These are phyloP conservation scores for Mycena polygramma DNA, from an alignment of 768 basidiomycete species.

Conservation along the genomic window DNA sequence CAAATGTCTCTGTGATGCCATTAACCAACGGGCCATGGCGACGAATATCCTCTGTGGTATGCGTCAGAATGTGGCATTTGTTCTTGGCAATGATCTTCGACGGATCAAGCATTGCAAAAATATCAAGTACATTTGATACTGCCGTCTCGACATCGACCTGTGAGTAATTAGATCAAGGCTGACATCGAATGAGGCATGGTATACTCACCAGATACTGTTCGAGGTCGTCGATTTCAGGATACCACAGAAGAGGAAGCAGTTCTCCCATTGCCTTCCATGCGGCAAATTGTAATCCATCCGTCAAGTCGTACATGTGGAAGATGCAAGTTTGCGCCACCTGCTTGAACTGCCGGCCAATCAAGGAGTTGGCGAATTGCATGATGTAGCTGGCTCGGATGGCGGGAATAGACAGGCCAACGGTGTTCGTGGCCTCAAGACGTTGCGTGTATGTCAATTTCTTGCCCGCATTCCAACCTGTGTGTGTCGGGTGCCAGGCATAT, in stretches of 20 bases:
- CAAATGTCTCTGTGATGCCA: slow-evolving; percentile 53
- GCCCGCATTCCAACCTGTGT: slow-evolving; percentile 45
- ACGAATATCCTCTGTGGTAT: slow-evolving; percentile 45
- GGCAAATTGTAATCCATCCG: slow-evolving; percentile 38
- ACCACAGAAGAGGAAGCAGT: slow-evolving; percentile 56
- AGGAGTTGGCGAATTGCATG: slow-evolving; percentile 56
- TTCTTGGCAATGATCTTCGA: slow-evolving; percentile 47
- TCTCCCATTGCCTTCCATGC: slow-evolving; percentile 50
- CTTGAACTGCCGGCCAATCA: slow-evolving; percentile 60
- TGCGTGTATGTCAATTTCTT: slow-evolving; percentile 44
- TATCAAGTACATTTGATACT: slow-evolving; percentile 53
- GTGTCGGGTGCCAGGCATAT: slow-evolving; percentile 55
- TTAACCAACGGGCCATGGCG: slow-evolving; percentile 50
- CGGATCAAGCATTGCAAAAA: slow-evolving; percentile 48
- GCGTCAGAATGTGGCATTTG: slow-evolving; percentile 51
- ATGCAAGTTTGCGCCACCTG: slow-evolving; percentile 50
- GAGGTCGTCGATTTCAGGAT: slow-evolving; percentile 52
- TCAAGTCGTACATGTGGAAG: slow-evolving; percentile 55
- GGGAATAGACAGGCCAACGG: slow-evolving; percentile 46
- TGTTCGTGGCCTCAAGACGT: slow-evolving; percentile 50
- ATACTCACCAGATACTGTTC: slow-evolving; percentile 49
- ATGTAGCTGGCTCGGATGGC: slow-evolving; percentile 56
- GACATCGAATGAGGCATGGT: neutral
- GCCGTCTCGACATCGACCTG: slow-evolving; percentile 18
- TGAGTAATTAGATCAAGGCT: too few relatives aligned